These are phyloP conservation scores for Cyphellophora attinorum DNA, from an alignment of 2,329 filamentous ascomycete genomes.

Conservation along the genomic window DNA sequence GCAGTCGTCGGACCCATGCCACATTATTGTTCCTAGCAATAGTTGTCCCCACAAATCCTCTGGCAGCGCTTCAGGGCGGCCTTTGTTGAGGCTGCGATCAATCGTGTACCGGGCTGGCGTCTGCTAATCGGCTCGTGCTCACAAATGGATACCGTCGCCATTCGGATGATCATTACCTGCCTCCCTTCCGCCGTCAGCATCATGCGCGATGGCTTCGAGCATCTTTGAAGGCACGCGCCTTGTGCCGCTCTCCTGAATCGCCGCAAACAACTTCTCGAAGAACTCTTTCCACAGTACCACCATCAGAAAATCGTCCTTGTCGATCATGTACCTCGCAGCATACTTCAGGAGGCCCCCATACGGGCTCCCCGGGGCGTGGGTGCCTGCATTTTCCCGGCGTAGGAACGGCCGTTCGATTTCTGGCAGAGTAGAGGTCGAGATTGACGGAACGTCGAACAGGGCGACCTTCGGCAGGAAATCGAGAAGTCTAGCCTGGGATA, in stretches of 20 bases:
- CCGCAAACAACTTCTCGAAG: constrained; percentile 15
- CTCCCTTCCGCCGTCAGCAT: too few relatives aligned
- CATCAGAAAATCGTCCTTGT: constrained; percentile 17
- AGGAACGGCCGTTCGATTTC: constrained; percentile 39
- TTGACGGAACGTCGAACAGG: constrained; percentile 43
- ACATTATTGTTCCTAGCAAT: too few relatives aligned
- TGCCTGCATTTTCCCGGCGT: constrained; percentile 11
- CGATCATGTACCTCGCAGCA: constrained; percentile 18
- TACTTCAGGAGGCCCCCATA: constrained; percentile 16
- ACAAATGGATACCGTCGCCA: too few relatives aligned
- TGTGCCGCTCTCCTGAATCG: constrained; percentile 12
- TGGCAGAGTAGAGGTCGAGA: constrained; percentile 41
- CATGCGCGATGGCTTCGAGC: constrained; percentile 15
- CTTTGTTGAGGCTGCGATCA: too few relatives aligned
- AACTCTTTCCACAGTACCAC: constrained; percentile 18
- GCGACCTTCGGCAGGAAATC: constrained; percentile 47
- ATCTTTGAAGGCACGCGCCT: constrained; percentile 11
- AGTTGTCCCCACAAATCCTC: too few relatives aligned
- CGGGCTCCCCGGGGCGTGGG: constrained; percentile 4
- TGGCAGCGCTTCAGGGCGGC: too few relatives aligned
- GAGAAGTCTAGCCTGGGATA: constrained; percentile 52
- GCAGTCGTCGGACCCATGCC: too few relatives aligned
- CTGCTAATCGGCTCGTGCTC: too few relatives aligned
- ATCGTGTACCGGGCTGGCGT: too few relatives aligned
- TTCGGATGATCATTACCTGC: too few relatives aligned